Evolutionary conservation across 2,329 filamentous ascomycete species (phyloP).

Genomic region (Eutypa lata): DNA sequence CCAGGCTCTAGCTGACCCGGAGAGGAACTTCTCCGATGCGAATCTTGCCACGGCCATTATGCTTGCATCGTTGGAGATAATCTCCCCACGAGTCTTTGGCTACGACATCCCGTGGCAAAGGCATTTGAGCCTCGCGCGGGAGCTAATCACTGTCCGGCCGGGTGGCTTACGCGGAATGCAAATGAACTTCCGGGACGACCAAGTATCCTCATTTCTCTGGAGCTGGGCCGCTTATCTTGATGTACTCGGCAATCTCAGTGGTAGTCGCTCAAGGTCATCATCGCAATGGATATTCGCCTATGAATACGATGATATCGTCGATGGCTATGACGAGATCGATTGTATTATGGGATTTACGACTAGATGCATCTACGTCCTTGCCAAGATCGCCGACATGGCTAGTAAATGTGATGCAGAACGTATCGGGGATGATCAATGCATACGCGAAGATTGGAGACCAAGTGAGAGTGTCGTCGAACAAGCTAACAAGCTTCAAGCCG

Average conservation of each 20-base stretch:
- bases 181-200: conserved; percentile 48
- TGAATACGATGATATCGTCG: conserved; percentile 46
- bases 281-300: conserved; percentile 49
- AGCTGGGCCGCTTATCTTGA: conserved; percentile 85
- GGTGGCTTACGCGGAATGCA: conserved; percentile 48
- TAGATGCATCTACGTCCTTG: conserved; percentile 66
- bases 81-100: conserved; percentile 77
- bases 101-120: conserved; percentile 79
- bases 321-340: conserved; percentile 67
- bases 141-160: conserved; percentile 66
- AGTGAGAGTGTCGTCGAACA: conserved; percentile 48
- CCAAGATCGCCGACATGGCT: conserved; percentile 69
- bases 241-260: conserved; percentile 69
- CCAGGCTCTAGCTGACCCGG: conserved; percentile 59
- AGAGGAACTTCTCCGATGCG: conserved; percentile 64
- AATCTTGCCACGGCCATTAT: conserved; percentile 81
- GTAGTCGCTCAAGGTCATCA: conserved; percentile 51
- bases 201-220: conserved; percentile 69
- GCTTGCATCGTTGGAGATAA: conserved; percentile 79
- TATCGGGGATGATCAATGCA: conserved; percentile 50
- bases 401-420: conserved; percentile 65
- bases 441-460: conserved; percentile 57
- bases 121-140: conserved; percentile 72
- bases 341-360: conserved; percentile 79
- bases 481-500: conserved; percentile 57